Percentiles rank a stretch among this genome's conserved stretches.
Evolutionary conservation across 2,329 filamentous ascomycete genomes (phyloP).

Genomic region (Claviceps humidiphila): DNA sequence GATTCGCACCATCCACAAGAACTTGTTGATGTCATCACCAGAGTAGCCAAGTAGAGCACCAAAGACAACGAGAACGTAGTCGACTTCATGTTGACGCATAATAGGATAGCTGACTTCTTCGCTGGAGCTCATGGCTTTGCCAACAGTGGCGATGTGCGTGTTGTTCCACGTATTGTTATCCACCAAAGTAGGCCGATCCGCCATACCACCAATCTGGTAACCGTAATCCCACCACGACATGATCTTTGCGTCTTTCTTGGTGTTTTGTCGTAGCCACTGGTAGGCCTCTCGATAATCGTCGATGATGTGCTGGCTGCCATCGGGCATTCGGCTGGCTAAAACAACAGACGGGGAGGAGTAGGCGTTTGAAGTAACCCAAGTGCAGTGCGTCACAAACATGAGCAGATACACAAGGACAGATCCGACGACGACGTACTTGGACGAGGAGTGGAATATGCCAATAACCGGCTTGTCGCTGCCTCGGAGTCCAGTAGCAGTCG

Average conservation of each 20-base stretch:
- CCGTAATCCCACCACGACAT: conserved; percentile 99
- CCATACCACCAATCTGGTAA: conserved; percentile 99
- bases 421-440: conserved; percentile 65
- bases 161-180: conserved; percentile 99
- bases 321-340: conserved; percentile 78
- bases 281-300: conserved; percentile 99
- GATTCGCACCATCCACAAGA: conserved; percentile 99
- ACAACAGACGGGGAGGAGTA: conserved; percentile 98
- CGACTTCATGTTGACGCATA: conserved; percentile 95
- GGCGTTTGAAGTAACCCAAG: conserved; percentile 97
- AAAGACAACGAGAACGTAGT: conserved; percentile 97
- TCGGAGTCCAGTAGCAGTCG: conserved; percentile 38
- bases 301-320: conserved; percentile 96
- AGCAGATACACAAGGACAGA: conserved; percentile 69
- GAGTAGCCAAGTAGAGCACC: conserved; percentile 93
- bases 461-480: conserved; percentile 61
- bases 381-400: conserved; percentile 93
- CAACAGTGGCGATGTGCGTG: conserved; percentile 96
- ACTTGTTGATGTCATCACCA: conserved; percentile 99
- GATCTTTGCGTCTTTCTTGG: conserved; percentile 84
- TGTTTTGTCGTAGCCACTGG: conserved; percentile 98
- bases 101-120: conserved; percentile 99
- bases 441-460: conserved; percentile 70
- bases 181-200: conserved; percentile 87
- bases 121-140: conserved; percentile 94